Evolutionary conservation across 768 basidiomycete genomes (phyloP).

Genomic region (Tephrocybe sp.): DNA sequence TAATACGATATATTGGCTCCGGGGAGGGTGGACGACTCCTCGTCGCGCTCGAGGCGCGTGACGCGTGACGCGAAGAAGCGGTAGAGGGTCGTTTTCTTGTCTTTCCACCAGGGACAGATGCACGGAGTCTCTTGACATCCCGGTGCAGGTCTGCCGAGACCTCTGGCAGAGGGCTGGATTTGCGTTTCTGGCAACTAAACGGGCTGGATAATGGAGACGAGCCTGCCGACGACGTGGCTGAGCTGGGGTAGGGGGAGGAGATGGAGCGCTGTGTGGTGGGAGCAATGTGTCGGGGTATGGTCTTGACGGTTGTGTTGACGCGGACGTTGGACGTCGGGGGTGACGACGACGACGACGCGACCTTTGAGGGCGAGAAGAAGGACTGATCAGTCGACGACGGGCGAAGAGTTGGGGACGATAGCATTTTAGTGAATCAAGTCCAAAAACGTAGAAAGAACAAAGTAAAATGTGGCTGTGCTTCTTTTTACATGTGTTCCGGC

Average conservation of each 20-base stretch:
- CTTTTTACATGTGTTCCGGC: neutral
- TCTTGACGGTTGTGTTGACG: constrained; percentile 31
- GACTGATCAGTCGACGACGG: constrained; percentile 24
- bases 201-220: constrained; percentile 31
- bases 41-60: constrained; percentile 46
- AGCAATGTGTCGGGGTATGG: constrained; percentile 20
- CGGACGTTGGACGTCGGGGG: constrained; percentile 19
- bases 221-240: constrained; percentile 16
- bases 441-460: neutral
- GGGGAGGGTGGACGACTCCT: constrained; percentile 41
- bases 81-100: constrained; percentile 32
- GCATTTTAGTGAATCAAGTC: constrained; percentile 13
- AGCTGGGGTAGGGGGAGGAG: constrained; percentile 3
- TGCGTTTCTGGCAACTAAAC: constrained; percentile 33
- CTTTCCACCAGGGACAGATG: constrained; percentile 23
- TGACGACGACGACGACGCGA: constrained; percentile 25
- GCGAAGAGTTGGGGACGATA: constrained; percentile 19
- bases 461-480: constrained; percentile 1
- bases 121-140: constrained; percentile 40
- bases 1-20: constrained; percentile 56
- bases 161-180: constrained; percentile 20
- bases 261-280: constrained; percentile 17
- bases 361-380: constrained; percentile 34
- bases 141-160: constrained; percentile 27
- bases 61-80: constrained; percentile 34